A percentile compares a stretch with the other conserved stretches of the same genome.
phyloP scores from a whole-genome alignment of 2,329 filamentous ascomycete genomes.

The Sarocladium kiliense region DNA sequence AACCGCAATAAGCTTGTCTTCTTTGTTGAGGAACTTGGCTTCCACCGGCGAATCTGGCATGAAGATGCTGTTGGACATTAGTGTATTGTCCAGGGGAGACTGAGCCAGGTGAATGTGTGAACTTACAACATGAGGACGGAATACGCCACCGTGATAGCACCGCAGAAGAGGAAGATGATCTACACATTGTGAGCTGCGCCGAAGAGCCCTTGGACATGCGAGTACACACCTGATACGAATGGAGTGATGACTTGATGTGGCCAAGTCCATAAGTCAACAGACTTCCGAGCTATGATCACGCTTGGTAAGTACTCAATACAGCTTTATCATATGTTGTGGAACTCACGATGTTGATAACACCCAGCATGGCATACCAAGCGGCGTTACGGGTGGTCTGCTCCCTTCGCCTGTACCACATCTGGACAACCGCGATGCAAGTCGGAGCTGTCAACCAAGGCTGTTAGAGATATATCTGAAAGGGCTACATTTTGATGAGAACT shows the following conservation, averaged over 20 bases:
- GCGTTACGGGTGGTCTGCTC: slow-evolving; percentile 27
- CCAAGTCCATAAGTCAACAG: slow-evolving; percentile 25
- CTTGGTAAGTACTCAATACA: background rate
- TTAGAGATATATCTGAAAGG: background rate
- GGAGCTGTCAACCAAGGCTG: slow-evolving; percentile 17
- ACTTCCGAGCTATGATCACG: slow-evolving; percentile 19
- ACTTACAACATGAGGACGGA: slow-evolving; percentile 39
- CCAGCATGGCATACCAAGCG: slow-evolving; percentile 26
- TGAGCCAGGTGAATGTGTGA: slow-evolving; percentile 34
- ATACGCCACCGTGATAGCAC: slow-evolving; percentile 38
- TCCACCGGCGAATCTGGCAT: slow-evolving; percentile 62
- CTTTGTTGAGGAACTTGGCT: slow-evolving; percentile 48
- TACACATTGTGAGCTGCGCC: background rate
- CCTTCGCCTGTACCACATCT: slow-evolving; percentile 30
- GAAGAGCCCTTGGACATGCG: background rate
- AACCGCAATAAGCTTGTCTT: slow-evolving; percentile 53
- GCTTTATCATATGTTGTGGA: background rate
- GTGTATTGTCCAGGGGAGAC: background rate
- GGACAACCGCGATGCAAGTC: slow-evolving; percentile 24
- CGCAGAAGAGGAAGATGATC: slow-evolving; percentile 30
- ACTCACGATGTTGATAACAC: slow-evolving; percentile 24
- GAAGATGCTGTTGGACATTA: slow-evolving; percentile 25
- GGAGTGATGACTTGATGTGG: slow-evolving; percentile 22
- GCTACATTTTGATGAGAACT: background rate
- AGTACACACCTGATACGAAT: slow-evolving; percentile 32